Evolutionary conservation across 192 early-diverging fungal species (phyloP).

Genomic region (Coemansia sp.): DNA sequence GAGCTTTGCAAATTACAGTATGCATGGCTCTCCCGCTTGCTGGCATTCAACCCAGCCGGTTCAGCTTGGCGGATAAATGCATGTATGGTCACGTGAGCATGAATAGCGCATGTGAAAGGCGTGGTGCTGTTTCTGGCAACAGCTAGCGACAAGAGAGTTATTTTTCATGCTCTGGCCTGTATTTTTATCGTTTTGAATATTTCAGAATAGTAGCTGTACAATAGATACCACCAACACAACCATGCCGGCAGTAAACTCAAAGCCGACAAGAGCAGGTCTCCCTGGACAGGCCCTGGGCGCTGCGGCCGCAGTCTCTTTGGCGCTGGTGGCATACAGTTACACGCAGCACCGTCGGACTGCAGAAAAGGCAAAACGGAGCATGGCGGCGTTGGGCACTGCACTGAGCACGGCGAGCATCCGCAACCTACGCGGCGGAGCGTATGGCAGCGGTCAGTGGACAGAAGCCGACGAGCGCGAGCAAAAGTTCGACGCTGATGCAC

Average conservation of each 20-base stretch:
- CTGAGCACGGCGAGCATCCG: conserved; percentile 45
- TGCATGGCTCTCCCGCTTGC: neutral
- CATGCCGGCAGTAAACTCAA: conserved; percentile 27
- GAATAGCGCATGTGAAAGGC: conserved; percentile 1
- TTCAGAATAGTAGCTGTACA: neutral
- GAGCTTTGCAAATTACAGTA: neutral
- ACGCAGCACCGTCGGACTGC: conserved; percentile 38
- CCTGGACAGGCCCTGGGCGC: conserved; percentile 33
- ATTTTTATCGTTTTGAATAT: neutral
- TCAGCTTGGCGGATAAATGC: neutral
- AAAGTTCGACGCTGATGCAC: conserved; percentile 44
- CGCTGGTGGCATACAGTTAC: conserved; percentile 49
- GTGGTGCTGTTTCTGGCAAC: neutral
- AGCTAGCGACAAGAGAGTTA: neutral
- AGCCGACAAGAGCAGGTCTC: conserved; percentile 21
- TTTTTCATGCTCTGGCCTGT: neutral
- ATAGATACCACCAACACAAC: neutral
- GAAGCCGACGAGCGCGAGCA: conserved; percentile 48
- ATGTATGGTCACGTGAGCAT: neutral
- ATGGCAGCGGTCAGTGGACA: conserved; percentile 37
- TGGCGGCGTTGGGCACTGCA: conserved; percentile 23
- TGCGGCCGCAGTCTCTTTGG: conserved; percentile 35
- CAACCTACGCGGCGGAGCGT: conserved; percentile 36
- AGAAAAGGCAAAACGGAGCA: conserved; percentile 47
- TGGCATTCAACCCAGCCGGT: neutral